These are phyloP conservation scores for Pyrus bretschneideri DNA, from an alignment of 306 rosid species.

Conservation along the genomic window DNA sequence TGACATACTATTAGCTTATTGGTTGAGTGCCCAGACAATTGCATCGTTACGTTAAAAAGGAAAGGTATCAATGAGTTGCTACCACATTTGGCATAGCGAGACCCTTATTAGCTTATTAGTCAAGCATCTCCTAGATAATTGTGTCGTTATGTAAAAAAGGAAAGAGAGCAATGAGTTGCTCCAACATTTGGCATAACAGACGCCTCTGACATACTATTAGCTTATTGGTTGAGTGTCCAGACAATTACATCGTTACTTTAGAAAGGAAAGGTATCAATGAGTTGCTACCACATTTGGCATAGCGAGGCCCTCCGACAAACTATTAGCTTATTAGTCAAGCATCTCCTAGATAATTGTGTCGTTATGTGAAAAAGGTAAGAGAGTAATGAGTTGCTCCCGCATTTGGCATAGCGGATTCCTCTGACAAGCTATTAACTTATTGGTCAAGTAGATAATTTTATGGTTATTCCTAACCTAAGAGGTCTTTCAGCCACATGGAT, in stretches of 20 bases:
- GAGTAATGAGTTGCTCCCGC: not conserved
- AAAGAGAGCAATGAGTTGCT: not conserved
- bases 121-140: no score
- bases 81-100: not conserved
- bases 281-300: not conserved
- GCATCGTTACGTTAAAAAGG: no score
- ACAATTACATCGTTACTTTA: no score
- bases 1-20: no score
- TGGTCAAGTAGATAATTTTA: no score
- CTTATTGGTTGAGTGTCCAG: not conserved
- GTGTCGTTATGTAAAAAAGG: not conserved
- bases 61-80: not conserved
- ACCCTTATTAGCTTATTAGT: not conserved
- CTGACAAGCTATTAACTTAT: no score
- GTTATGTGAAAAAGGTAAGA: no score
- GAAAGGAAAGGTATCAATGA: not conserved
- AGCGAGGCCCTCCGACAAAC: not conserved
- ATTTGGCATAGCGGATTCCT: no score
- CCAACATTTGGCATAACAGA: not conserved
- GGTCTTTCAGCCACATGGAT: no score
- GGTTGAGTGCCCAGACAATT: not conserved
- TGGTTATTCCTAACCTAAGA: no score
- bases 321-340: not conserved
- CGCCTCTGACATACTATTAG: not conserved
- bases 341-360: no score